phyloP scores from a whole-genome alignment of 2,329 filamentous ascomycete genomes.

The Hypoxylon sp. region DNA sequence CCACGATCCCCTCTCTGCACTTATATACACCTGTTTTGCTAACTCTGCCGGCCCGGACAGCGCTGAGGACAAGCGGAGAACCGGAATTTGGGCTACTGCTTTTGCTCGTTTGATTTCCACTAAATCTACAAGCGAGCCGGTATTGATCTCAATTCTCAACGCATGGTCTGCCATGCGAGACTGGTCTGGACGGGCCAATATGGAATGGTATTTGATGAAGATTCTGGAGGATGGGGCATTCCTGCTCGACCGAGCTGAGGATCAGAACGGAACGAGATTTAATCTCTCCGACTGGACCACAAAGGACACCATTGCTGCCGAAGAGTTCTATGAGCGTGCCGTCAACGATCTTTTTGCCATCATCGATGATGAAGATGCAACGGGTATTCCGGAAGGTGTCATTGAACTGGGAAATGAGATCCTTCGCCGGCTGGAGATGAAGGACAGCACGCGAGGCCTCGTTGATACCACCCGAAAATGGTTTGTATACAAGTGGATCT shows the following conservation, averaged over 20 bases:
- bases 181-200: conserved; percentile 87
- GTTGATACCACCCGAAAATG: conserved; percentile 81
- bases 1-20: conserved; percentile 82
- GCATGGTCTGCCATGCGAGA: conserved; percentile 86
- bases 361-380: conserved; percentile 83
- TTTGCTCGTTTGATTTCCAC: conserved; percentile 84
- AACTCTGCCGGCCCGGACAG: conserved; percentile 84
- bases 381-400: conserved; percentile 85
- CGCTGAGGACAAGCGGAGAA: conserved; percentile 79
- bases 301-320: conserved; percentile 82
- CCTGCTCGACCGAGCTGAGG: conserved; percentile 83
- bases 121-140: conserved; percentile 78
- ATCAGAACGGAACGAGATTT: conserved; percentile 75
- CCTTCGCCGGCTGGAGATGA: conserved; percentile 74
- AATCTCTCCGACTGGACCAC: conserved; percentile 77
- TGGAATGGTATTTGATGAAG: conserved; percentile 95
- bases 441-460: conserved; percentile 64
- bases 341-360: conserved; percentile 84
- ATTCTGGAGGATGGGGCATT: conserved; percentile 93
- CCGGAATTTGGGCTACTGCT: conserved; percentile 87
- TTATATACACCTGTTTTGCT: conserved; percentile 90
- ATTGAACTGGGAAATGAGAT: conserved; percentile 87
- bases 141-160: conserved; percentile 85
- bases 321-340: conserved; percentile 87
- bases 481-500: conserved; percentile 91